Conservation (phyloP, 805 yeast species). For the Hanseniaspora singularis region DNA sequence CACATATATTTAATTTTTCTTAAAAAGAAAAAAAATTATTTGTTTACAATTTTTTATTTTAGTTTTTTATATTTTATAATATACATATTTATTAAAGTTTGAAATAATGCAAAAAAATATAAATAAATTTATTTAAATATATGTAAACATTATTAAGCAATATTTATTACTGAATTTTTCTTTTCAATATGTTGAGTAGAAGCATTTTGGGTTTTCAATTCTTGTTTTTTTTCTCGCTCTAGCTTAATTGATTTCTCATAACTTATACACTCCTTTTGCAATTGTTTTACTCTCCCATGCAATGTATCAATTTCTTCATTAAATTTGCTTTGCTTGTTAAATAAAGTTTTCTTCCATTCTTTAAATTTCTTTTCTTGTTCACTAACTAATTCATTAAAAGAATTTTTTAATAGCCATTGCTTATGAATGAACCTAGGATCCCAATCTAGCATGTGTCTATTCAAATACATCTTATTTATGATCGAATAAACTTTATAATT, state of each 20-base stretch:
- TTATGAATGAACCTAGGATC: slow-evolving; percentile 38
- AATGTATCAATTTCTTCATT: slow-evolving; percentile 42
- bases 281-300: slow-evolving; percentile 29
- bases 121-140: no score
- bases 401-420: slow-evolving; percentile 35
- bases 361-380: slow-evolving; percentile 46
- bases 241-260: slow-evolving; percentile 18
- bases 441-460: slow-evolving; percentile 32
- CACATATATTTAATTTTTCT: no score
- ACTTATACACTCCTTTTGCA: slow-evolving; percentile 29
- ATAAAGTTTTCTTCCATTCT: slow-evolving; percentile 48
- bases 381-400: slow-evolving; percentile 34
- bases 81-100: no score
- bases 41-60: no score
- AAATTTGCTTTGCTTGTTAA: slow-evolving; percentile 42
- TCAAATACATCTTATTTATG: slow-evolving; percentile 31
- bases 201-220: no score
- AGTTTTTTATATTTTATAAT: no score
- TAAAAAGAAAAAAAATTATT: no score
- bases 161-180: no score
- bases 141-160: no score
- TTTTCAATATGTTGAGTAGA: no score
- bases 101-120: no score
- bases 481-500: slow-evolving; percentile 33
- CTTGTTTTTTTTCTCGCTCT: not conserved